Evolutionary conservation across 768 basidiomycete genomes (phyloP), one percentile per base, ranked within the genome.

Genomic region (Solioccasus polychromus): DNA sequence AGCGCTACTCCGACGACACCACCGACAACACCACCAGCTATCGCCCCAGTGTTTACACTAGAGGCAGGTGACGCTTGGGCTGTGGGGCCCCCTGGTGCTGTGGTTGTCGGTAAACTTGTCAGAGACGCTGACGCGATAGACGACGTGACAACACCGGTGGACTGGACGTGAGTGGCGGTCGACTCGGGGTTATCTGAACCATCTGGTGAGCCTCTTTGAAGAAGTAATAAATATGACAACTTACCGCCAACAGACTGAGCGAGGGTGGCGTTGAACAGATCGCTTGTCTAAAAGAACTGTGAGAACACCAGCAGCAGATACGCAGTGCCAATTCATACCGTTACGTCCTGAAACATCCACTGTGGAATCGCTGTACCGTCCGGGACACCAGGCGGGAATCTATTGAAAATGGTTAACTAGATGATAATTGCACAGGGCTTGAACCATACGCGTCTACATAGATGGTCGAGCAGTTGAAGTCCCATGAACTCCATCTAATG

Each of bases 21-120:
- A 31, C 83, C 83, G 0, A 77, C 79, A 29, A 85, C 83, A 17
- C 78, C 79, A 2, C 81, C 82, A 3, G 77, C 71, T 31, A 85
- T 83, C 7, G 79, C 78, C 3, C 77, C 81, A 1, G 75, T 66
- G 52, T 78, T 66, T 15, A 52, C 44, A n/a, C 11, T 43, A 18
- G 30, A 50, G 38, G 53, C 35, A 34, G 49, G 28, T 19, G 43
- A 23, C 7, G 43, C 24, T 19, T 59, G 3, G 11, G 28, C 38
- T 5, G 53, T 6, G 23, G 52, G 39, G 19, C 51, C 22, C 15
- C 37, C 25, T 12, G 50, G 25, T 17, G 47, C 12, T 3, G 53
- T 44, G 15, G 39, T 12, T n/a, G 59, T 38, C n/a, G 58, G 40
- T 1, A 53, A 23, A 9, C 44, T 25, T 4, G 50, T 52, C 10